These are phyloP conservation scores for Diospyros lotus DNA, from an alignment of 148 eudicot species.

Conservation along the genomic window DNA sequence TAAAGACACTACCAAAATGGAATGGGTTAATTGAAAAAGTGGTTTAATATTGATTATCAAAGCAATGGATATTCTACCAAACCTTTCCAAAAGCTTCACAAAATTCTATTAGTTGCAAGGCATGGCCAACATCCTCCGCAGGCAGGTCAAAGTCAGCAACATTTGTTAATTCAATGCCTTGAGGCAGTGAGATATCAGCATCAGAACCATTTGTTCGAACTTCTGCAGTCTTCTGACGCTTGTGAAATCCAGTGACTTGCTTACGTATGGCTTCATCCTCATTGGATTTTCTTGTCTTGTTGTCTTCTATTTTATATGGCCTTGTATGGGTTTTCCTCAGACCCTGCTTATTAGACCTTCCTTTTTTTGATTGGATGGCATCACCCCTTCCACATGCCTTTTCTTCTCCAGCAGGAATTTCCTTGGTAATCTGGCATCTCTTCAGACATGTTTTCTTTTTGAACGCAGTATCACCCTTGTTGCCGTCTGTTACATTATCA, in stretches of 20 bases:
- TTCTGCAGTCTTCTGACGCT: not conserved
- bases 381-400: not conserved
- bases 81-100: constrained; percentile 31
- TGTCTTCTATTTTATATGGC: not conserved
- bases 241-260: not conserved
- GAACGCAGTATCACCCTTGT: not conserved
- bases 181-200: constrained; percentile 15
- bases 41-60: not conserved
- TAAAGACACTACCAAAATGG: not conserved
- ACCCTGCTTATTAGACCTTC: not conserved
- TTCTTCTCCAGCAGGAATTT: not conserved
- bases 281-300: not conserved
- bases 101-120: constrained; percentile 29
- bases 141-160: constrained; percentile 25
- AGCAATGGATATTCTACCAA: constrained; percentile 1
- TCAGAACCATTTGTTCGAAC: not conserved
- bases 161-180: constrained; percentile 17
- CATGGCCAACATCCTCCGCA: constrained; percentile 24
- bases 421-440: not conserved
- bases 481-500: not conserved
- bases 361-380: not conserved
- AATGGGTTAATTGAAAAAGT: not conserved
- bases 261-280: not conserved
- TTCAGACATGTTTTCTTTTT: not conserved
- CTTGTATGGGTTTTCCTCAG: not conserved